Evolutionary conservation across 129 eudicot species (phyloP), one percentile per base, ranked within the genome.

Genomic region (Centella asiatica): DNA sequence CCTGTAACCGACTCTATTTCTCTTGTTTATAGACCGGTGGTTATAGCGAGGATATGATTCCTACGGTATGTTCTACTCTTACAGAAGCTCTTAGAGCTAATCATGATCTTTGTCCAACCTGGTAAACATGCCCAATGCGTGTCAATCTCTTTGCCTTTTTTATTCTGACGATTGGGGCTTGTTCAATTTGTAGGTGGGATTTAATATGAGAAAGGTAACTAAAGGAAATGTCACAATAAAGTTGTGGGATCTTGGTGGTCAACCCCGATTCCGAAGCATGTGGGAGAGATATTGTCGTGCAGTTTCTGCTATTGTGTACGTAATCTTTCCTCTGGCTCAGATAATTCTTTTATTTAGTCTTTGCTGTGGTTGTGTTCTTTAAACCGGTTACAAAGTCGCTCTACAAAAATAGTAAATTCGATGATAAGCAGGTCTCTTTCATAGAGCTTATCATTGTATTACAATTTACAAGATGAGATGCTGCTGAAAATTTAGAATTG

Each of bases 211-310:
- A 45, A 92, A 92, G 69, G 99, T 92, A 40, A 92, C 96, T 45
- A 92, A 92, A 74, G 99, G 99, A 64, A 92, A 87, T 73, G 99
- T 92, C n/a, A 92, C 96, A 42, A 92, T 92, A 60, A 92, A 92
- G 74, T 70, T 92, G 77, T 92, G 99, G 99, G 99, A 92, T 85
- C 99, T 92, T 78, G 99, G 96, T 50, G 99, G 99, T 70, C 99
- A 92, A 74, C 99, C 99, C 57, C 83, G 99, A 60, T 92, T 87
- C 60, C 87, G 99, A 49, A 92, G 99, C 60, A 92, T 92, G 96
- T 92, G 99, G 99, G 99, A 92, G 79, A 76, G 96, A 84, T 92
- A 92, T 47, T 92, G 99, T 54, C 96, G 96, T 78, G 95, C 99
- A 42, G 99, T 92, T 71, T 92, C 99, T 22, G 99, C 99, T 68